Evolutionary conservation across 2,329 filamentous ascomycete genomes (phyloP), one percentile per base, ranked within the genome.

Genomic region (Metarhizium brunneum): DNA sequence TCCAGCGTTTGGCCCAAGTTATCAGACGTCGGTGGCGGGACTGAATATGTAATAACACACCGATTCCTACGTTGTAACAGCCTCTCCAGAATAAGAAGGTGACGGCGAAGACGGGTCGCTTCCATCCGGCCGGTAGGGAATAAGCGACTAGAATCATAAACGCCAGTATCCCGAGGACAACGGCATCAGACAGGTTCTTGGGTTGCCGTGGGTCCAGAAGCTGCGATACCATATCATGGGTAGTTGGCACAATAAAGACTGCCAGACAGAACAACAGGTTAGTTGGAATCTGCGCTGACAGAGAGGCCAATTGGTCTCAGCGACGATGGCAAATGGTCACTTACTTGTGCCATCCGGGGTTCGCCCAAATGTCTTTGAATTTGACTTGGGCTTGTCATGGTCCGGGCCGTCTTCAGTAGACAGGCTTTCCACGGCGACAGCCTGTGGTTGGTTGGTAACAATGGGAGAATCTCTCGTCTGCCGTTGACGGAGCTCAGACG

Each of bases 151-250:
- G 69, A 62, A 95, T 86, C 66, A 95, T 88, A 53, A 82, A 73
- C 55, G 78, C 87, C 51, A 99, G 79, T 57, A 96, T 87, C 50
- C 79, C 79, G 56, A 99, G 79, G 60, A 99, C 91, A 57, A 87
- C 68, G 56, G 84, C 73, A 71, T 99, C 94, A 58, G 91, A 94
- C 43, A 95, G 70, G 69, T 97, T 97, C 78, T 99, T 99, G 54
- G 94, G 91, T 69, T 97, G 88, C 62, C 88, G 88, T 53, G 94
- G 94, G 65, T 95, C 94, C 64, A 99, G 84, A 55, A 99, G 82
- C 74, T 97, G 94, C 53, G 92, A 95, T 64, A 99, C 92, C 94
- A 99, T 97, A 74, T 99, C 94, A 78, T 96, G 91, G 56, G 94
- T 99, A 59, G 90, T 86, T 50, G 94, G 94, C 54, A 99, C 94